Evolutionary conservation across 164 flowering plant genomes (phyloP).

Genomic region (Macadamia integrifolia): DNA sequence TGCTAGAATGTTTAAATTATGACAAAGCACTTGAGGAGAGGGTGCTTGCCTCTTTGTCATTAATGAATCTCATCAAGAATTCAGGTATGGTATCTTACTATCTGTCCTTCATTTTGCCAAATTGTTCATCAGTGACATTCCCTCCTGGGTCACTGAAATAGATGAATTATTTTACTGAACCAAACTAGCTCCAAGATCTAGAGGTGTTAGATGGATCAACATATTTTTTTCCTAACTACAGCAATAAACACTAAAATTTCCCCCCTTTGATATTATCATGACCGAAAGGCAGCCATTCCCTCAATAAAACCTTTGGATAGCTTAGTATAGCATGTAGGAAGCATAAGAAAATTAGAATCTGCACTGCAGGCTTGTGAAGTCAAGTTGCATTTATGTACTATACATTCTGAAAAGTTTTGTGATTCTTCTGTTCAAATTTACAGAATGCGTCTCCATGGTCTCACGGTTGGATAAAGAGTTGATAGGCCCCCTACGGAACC

Average conservation of each 20-base stretch:
- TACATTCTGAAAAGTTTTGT: background rate
- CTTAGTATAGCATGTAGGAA: background rate
- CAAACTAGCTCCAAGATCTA: too few relatives aligned
- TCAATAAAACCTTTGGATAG: background rate
- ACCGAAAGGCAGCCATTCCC: too few relatives aligned
- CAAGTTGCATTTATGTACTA: background rate
- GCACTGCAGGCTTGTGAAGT: background rate
- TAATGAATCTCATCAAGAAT: conserved; percentile 34
- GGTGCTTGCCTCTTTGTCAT: conserved; percentile 47
- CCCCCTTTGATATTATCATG: too few relatives aligned
- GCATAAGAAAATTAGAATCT: background rate
- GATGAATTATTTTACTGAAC: too few relatives aligned
- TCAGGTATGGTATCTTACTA: conserved; percentile 34
- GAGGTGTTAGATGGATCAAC: too few relatives aligned
- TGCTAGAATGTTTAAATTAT: conserved; percentile 33
- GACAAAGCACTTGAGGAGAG: conserved; percentile 43
- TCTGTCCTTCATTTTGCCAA: too few relatives aligned
- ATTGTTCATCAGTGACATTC: too few relatives aligned
- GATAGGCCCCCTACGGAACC: conserved; percentile 25
- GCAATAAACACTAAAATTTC: too few relatives aligned
- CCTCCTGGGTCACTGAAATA: too few relatives aligned
- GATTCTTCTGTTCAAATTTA: conserved; percentile 4
- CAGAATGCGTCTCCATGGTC: conserved; percentile 28
- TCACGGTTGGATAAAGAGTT: conserved; percentile 24
- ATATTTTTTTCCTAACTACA: too few relatives aligned